Base-by-base conservation (phyloP, 2,329 filamentous ascomycete genomes). In the Pyricularia pennisetigena region DNA sequence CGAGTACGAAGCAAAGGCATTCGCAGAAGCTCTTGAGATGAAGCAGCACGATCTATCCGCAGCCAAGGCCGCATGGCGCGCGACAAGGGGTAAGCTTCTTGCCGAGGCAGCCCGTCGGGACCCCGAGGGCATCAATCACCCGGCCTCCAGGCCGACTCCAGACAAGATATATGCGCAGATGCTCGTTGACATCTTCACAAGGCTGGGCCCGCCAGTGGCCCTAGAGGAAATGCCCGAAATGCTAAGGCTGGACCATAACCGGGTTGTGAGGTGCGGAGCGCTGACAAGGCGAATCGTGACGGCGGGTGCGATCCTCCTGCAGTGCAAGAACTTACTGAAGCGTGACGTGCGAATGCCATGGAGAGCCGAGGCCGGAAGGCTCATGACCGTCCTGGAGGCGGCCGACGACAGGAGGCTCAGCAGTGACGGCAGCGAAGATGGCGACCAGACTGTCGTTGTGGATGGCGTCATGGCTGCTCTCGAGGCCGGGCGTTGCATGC, bases 301-400 rank as follows among this genome's bases (percentile, higher is more conserved):
- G 0, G 86, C 90, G 3, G 90, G 90, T 1, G 89, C 91, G 0
- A 89, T 94, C 65, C 80, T 94, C 30, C 80, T 94, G 16, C 92
- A 93, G 67, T 90, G 89, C 77, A 95, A 95, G 80, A 94, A 93
- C 72, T 82, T 94, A 8, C 84, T 95, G 35, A 94, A 93, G 78
- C 87, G 92, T 20, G 91, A 94, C 74, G 90, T 93, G 3, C 87
- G 92, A 63, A 85, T 86, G 14, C 87, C 90, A 24, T 95, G 92
- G 92, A 92, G 89, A 77, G 86, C 82, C 28, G 90, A 94, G 77
- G 90, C 90, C 0, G 81, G 82, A 2, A 87, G 91, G n/a, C 86
- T 94, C 71, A 86, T 90, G 80, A 79, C 85, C 1, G 85, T 92
- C 0, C 83, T 94, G 12, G 88, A 90, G 71, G 73, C 72, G 66